These are phyloP conservation scores for Penicillium longicatenatum DNA, from an alignment of 495 filamentous ascomycete species.

Conservation along the genomic window DNA sequence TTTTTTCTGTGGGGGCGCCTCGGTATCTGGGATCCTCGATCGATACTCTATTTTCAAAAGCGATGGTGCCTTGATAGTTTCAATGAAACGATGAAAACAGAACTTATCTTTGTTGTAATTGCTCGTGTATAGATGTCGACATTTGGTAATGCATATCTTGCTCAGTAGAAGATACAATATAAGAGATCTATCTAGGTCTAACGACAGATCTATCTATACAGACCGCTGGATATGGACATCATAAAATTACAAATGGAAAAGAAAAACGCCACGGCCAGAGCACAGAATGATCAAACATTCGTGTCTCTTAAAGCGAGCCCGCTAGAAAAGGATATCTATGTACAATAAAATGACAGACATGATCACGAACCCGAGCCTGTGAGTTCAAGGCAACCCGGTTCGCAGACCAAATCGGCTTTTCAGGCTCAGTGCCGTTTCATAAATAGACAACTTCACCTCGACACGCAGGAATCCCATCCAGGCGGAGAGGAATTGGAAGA, in stretches of 20 bases:
- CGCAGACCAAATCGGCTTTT: slow-evolving; percentile 43
- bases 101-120: slow-evolving; percentile 4
- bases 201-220: slow-evolving; percentile 16
- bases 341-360: slow-evolving; percentile 6
- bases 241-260: background rate
- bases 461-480: slow-evolving; percentile 62
- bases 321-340: slow-evolving; percentile 18
- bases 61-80: slow-evolving; percentile 31
- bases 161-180: background rate
- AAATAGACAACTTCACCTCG: slow-evolving; percentile 62
- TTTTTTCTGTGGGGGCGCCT: slow-evolving; percentile 30
- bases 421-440: slow-evolving; percentile 55
- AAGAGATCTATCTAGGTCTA: slow-evolving; percentile 5
- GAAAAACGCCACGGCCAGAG: slow-evolving; percentile 36
- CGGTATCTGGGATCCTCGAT: slow-evolving; percentile 36
- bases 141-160: too few relatives aligned
- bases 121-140: background rate
- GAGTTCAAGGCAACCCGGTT: slow-evolving; percentile 12
- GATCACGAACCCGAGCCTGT: background rate
- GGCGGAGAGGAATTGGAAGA: slow-evolving; percentile 56
- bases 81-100: slow-evolving; percentile 37
- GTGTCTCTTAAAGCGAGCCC: slow-evolving; percentile 18
- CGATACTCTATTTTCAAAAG: slow-evolving; percentile 30
- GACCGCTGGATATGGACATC: background rate
- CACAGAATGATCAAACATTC: slow-evolving; percentile 34